phyloP scores from a whole-genome alignment of 805 yeast species.

The Suhomyces sp. region DNA sequence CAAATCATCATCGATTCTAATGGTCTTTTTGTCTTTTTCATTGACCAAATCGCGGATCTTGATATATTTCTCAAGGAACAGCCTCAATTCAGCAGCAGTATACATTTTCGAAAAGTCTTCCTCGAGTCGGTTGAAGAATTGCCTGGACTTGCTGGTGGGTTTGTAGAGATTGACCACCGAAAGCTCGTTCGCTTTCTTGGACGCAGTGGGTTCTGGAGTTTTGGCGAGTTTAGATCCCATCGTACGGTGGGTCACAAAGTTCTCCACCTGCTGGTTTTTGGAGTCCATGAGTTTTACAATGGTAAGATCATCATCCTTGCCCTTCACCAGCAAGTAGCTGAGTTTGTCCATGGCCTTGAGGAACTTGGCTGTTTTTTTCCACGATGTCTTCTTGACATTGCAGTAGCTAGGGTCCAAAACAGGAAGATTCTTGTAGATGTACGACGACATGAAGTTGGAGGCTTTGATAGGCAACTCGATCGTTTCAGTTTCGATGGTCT shows the following conservation, averaged over 20 bases:
- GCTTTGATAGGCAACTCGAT: conserved; percentile 66
- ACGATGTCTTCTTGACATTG: conserved; percentile 74
- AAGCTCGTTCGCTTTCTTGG: conserved; percentile 26
- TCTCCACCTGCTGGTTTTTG: conserved; percentile 46
- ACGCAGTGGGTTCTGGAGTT: conserved; percentile 18
- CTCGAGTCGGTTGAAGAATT: conserved; percentile 45
- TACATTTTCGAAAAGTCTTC: conserved; percentile 42
- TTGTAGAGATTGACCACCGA: conserved; percentile 47
- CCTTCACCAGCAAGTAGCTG: conserved; percentile 66
- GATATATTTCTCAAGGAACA: conserved; percentile 55
- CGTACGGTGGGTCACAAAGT: conserved; percentile 62
- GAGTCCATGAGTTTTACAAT: conserved; percentile 50
- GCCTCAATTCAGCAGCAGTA: conserved; percentile 53
- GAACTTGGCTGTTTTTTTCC: conserved; percentile 87
- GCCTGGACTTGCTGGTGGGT: conserved; percentile 50
- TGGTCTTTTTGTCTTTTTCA: conserved; percentile 48
- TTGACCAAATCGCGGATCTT: conserved; percentile 49
- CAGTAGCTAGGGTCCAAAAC: conserved; percentile 51
- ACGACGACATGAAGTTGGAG: conserved; percentile 71
- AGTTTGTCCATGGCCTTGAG: conserved; percentile 83
- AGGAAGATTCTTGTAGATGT: conserved; percentile 72
- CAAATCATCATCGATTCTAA: conserved; percentile 56
- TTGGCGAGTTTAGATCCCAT: conserved; percentile 15
- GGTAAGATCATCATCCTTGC: conserved; percentile 78
- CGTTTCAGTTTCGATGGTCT: conserved; percentile 58